Base-by-base conservation (phyloP, 2,329 filamentous ascomycete species). In the Trichothecium roseum region DNA sequence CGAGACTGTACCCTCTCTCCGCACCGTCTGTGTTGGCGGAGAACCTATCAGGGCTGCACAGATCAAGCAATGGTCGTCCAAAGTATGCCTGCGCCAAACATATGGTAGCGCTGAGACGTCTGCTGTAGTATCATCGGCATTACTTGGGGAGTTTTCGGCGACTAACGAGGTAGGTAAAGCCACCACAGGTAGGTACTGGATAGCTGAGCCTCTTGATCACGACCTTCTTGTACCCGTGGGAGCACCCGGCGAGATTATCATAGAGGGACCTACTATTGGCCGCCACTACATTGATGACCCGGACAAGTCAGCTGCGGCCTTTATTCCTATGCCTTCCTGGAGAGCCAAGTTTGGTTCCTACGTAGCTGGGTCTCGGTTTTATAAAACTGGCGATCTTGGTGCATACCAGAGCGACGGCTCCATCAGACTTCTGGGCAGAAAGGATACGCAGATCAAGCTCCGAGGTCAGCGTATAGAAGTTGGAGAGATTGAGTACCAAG, bases 401-500 rank as follows among this genome's bases (percentile, higher is more conserved):
- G 85, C 16, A 72, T 94, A 59, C 70, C 49, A 47, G 28, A 64
- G 64, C 17, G 28, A 35, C 13, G 35, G 35, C 12, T 39, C 40
- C 14, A 46, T 65, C n/a, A 39, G 51, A 1, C 63, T 56, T 35
- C 42, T 66, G 34, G 68, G 66, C 33, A 55, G 69, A 24, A 66
- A 66, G 41, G 69, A 74, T 44, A 57, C 56, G 1, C 69, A 74
- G 47, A 59, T 73, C 29, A 74, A 74, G 45, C 47, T 74, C 12
- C 58, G 62, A 18, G 74, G 74, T 30, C 72, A 62, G 37, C 48
- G 68, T 37, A 54, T 69, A 38, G 74, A 66, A 49, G 53, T 66
- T 7, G 34, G 74, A 1, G 86, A 93, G 50, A 81, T 94, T 37
- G 81, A 77, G 38, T 70, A 70, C 13, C n/a, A 35, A 4, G 20